A percentile compares a stretch with the other conserved stretches of the same genome.
These are phyloP conservation scores for Lenzites betulinus DNA, from an alignment of 768 basidiomycete genomes.

Conservation along the genomic window DNA sequence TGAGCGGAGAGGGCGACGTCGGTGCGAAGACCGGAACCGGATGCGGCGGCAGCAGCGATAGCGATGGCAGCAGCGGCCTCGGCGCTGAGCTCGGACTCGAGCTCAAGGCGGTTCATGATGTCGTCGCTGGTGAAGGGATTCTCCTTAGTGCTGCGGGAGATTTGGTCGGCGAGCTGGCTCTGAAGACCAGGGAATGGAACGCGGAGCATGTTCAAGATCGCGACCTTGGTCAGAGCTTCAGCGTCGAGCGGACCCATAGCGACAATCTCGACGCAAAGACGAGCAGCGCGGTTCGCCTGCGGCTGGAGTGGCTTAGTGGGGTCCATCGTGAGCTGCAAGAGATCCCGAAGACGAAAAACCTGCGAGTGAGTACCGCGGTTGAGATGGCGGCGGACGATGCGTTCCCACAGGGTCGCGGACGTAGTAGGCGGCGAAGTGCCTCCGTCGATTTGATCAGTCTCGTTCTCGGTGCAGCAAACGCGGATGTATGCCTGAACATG, in stretches of 20 bases:
- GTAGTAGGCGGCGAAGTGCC: too few relatives aligned
- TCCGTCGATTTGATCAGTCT: neutral
- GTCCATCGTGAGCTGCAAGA: too few relatives aligned
- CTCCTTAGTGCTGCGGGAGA: neutral
- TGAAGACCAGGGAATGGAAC: neutral
- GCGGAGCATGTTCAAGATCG: neutral
- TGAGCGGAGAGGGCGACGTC: neutral
- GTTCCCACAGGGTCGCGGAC: neutral
- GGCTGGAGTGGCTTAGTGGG: too few relatives aligned
- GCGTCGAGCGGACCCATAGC: neutral
- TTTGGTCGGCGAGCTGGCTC: neutral
- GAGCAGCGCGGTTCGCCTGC: neutral
- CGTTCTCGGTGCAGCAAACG: neutral
- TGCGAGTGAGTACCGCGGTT: slow-evolving; percentile 1
- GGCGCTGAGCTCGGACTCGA: too few relatives aligned
- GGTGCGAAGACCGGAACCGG: neutral
- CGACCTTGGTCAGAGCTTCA: slow-evolving; percentile 2
- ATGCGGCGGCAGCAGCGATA: too few relatives aligned
- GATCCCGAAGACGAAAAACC: neutral
- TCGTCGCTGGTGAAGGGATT: neutral
- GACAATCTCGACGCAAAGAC: neutral
- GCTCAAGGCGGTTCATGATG: neutral
- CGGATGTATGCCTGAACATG: neutral
- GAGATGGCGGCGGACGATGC: neutral
- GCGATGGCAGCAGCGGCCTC: too few relatives aligned